These are phyloP conservation scores for Alloteropsis semialata DNA, from an alignment of 176 grass and related monocot species.

Conservation along the genomic window DNA sequence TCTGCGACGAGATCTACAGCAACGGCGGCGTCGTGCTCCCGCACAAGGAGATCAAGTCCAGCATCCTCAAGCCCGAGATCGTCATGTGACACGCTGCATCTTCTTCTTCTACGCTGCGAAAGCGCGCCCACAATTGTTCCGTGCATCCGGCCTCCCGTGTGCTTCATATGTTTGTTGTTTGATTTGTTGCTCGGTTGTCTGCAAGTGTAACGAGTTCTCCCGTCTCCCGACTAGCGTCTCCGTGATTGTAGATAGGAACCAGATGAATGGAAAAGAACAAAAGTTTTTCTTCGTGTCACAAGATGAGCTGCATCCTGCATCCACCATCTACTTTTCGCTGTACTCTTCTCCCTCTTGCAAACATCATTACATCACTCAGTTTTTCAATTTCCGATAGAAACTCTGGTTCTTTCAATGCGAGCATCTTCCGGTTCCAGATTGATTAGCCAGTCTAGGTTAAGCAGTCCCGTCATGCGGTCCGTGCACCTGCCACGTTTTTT, in stretches of 20 bases:
- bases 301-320: background rate
- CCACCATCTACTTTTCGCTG: background rate
- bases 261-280: conserved; percentile 2
- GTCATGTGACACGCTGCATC: conserved; percentile 65
- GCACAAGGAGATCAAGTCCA: conserved; percentile 95
- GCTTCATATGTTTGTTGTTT: conserved; percentile 42
- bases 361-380: background rate
- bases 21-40: conserved; percentile 89
- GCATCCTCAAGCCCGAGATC: conserved; percentile 86
- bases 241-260: conserved; percentile 32
- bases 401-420: background rate
- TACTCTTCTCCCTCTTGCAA: background rate
- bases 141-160: too few relatives aligned
- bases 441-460: background rate
- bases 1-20: conserved; percentile 92
- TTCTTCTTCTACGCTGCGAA: background rate
- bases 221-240: conserved; percentile 10
- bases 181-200: conserved; percentile 27
- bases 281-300: background rate
- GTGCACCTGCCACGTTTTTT: background rate
- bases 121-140: background rate
- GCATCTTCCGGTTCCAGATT: background rate
- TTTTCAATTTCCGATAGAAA: background rate
- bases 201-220: conserved; percentile 34
- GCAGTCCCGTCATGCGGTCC: background rate